Base-by-base conservation (phyloP, 805 yeast species). In the Candida succiphila region DNA sequence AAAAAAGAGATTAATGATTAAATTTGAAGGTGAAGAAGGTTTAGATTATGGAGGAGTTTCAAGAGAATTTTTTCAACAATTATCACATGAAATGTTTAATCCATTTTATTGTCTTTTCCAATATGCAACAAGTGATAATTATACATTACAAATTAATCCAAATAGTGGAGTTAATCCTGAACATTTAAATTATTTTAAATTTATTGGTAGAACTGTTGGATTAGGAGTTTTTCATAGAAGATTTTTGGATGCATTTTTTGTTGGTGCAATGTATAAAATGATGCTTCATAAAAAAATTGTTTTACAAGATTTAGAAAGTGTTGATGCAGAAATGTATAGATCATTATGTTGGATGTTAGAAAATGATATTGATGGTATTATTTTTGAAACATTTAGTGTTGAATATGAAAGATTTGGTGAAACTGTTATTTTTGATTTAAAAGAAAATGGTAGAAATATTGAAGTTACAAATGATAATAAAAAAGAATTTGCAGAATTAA, bases 11-110 rank as follows among this genome's bases (percentile, higher is more conserved):
- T 67, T 92, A 42, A 92, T 92, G 98, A 92, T 92, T 60, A 87
- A 89, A 58, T 92, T 92, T 52, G 98, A 92, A 49, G 98, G 98
- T 40, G 99, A 92, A 65, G 99, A 92, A 67, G 99, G 98, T 60
- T 73, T 92, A 50, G 99, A 92, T 67, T 92, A 92, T 56, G 99
- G 99, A 71, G 99, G 99, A 56, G 97, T 92, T 41, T 86, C 96
- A 21, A 75, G 99, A 65, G 99, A 92, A 61, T 92, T 86, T 60
- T 92, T 92, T 79, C 92, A 88, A 64, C 69, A 88, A 54, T 69
- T 92, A 45, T 88, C 97, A 4, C 98, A 92, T 56, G 97, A 92
- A 61, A 92, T 92, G 96, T 92, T 92, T 61, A 88, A 92, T 56
- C 99, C 99, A 41, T 85, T 88, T 59, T 92, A 92, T 60, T 89